Evolutionary conservation across 2,329 filamentous ascomycete genomes (phyloP), one percentile per base, ranked within the genome.

Genomic region (Dothidotthia symphoricarpi): DNA sequence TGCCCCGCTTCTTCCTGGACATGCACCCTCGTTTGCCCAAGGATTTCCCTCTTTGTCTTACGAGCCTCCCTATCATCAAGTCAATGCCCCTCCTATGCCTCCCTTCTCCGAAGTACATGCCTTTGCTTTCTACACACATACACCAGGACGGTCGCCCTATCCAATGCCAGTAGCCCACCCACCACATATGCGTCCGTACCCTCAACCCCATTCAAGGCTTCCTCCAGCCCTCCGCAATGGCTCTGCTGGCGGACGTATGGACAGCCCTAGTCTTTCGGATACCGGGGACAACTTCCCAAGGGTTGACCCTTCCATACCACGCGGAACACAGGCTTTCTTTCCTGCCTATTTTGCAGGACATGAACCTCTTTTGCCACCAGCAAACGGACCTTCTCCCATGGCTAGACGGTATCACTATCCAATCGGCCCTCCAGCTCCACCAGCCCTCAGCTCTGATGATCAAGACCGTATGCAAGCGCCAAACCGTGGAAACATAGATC

Each of bases 221-320:
- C 49, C 53, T 41, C 47, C 53, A 45, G 39, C 44, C 31, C 46
- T 49, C 38, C 36, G 44, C 41, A 44, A 34, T n/a, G 41, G 40
- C 17, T 37, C 41, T 19, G 40, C 37, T 16, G 28, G 43, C 12
- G 31, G 32, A 4, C 38, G 38, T 19, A 17, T 36, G 7, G 35
- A 40, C 19, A 9, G 9, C 8, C 29, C 44, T 10, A 27, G 29
- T 30, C 31, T 40, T 1, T 28, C 36, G 26, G 39, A 45, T 24
- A 9, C 39, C 31, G 33, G 31, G 19, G 30, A 45, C 26, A 19
- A 15, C 26, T 36, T 33, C 7, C 16, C 34, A 15, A 35, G 37
- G 31, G 34, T 39, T 16, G 39, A 47, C 11, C 34, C 37, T 28
- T 24, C 41, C 13, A 33, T 43, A 25, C 27, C 47, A 24, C 44